Conservation (phyloP, 2,329 filamentous ascomycete genomes). For the Venturiaceae sp. region DNA sequence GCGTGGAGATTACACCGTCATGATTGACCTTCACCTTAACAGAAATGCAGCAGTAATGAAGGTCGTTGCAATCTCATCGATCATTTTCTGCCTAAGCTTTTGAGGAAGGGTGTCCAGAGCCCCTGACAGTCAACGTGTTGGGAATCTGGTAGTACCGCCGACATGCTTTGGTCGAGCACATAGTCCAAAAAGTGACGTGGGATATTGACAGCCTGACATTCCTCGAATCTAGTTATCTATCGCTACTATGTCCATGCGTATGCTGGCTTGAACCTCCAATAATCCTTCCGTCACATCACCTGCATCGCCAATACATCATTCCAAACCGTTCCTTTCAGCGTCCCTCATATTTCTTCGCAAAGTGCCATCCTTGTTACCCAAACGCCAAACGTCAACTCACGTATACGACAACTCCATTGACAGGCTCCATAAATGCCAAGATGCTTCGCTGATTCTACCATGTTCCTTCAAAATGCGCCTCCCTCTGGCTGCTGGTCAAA, state of each 20-base stretch:
- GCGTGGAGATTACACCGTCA: too few relatives aligned
- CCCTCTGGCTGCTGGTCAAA: background rate
- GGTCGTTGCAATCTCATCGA: too few relatives aligned
- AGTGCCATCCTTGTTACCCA: background rate
- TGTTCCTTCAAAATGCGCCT: background rate
- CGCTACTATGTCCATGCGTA: background rate
- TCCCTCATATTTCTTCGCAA: background rate
- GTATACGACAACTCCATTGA: background rate
- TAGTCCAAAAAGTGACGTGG: background rate
- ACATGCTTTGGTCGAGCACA: too few relatives aligned
- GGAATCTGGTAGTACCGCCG: background rate
- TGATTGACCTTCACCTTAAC: too few relatives aligned
- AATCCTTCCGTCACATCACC: background rate
- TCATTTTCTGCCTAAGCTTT: too few relatives aligned
- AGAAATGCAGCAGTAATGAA: too few relatives aligned
- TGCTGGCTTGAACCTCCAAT: background rate
- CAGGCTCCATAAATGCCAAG: background rate
- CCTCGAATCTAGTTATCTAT: background rate
- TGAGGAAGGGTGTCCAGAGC: too few relatives aligned
- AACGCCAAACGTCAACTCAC: background rate
- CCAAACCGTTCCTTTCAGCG: background rate
- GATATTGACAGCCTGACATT: background rate
- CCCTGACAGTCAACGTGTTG: background rate
- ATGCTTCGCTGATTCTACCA: constrained; percentile 1
- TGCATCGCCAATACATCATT: background rate